Evolutionary conservation across 2,329 filamentous ascomycete species (phyloP).

Genomic region (Blastomyces silverae): DNA sequence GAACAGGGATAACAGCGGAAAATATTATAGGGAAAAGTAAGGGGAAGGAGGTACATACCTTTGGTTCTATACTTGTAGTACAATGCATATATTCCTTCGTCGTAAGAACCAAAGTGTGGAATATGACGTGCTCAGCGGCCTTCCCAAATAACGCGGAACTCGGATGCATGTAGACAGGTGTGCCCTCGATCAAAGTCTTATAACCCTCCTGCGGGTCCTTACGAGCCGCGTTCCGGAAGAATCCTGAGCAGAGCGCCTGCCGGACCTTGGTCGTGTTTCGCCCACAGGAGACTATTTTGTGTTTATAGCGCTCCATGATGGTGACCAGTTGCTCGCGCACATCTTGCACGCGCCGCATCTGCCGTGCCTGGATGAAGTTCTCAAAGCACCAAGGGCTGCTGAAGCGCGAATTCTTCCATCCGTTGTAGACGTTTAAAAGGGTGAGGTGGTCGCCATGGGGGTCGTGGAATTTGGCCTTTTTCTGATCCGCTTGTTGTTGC

Average conservation of each 20-base stretch:
- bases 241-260: slow-evolving; percentile 82
- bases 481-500: slow-evolving; percentile 90
- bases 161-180: slow-evolving; percentile 90
- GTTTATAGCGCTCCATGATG: slow-evolving; percentile 89
- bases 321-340: slow-evolving; percentile 85
- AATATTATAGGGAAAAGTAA: not conserved
- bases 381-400: slow-evolving; percentile 92
- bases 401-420: slow-evolving; percentile 82
- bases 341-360: slow-evolving; percentile 83
- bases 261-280: slow-evolving; percentile 80
- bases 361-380: slow-evolving; percentile 90
- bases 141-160: slow-evolving; percentile 90
- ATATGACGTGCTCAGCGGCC: slow-evolving; percentile 92
- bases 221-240: slow-evolving; percentile 89
- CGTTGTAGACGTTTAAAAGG: slow-evolving; percentile 91
- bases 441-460: slow-evolving; percentile 91
- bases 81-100: slow-evolving; percentile 97
- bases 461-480: slow-evolving; percentile 96
- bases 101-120: slow-evolving; percentile 55
- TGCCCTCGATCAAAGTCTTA: slow-evolving; percentile 93
- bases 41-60: slow-evolving; percentile 38
- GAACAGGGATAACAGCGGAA: not conserved
- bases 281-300: slow-evolving; percentile 75
- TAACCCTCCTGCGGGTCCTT: slow-evolving; percentile 97
- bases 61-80: slow-evolving; percentile 88